Base-by-base conservation (phyloP, 2,329 filamentous ascomycete genomes). In the Aspergillus fructus region DNA sequence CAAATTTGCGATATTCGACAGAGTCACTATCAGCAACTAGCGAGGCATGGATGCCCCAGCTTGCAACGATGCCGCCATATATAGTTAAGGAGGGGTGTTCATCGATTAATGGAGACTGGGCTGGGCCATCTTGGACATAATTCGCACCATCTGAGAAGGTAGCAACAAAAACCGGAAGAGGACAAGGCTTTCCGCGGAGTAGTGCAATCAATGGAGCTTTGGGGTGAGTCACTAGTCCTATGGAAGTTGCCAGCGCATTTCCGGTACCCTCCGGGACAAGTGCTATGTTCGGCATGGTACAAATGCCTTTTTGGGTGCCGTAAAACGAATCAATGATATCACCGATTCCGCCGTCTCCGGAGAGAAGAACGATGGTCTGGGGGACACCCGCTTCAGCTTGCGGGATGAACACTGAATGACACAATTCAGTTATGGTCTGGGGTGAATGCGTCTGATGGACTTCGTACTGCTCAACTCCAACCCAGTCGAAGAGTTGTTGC, bases 1-100 rank as follows among this genome's bases (percentile, higher is more conserved):
- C 93, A 67, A 89, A 87, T 63, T 85, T 84, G 60, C 93, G 88
- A 74, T 93, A 93, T 62, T 86, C 88, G 0, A 84, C 79, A 0
- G 93, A 96, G 73, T 97, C 93, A 73, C 90, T 94, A 76, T 97
- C 92, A 65, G 90, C 92, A 21, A 97, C 91, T 3, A 97, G 82
- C 42, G 88, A 87, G 30, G 93, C 90, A 69, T 97, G 93, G 68
- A 97, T 86, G 19, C 90, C 93, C 83, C 96, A 96, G 72, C 89
- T 94, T 45, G 88, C 88, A 2, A 97, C 93, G 21, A 97, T 91
- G 23, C 89, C 89, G 24, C 91, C 93, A 66, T 89, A 83, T 2
- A 83, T 66, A 4, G 64, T 70, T 50, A 62, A 68, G 15, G 11
- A 17, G 21, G 73, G 66, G 33, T 73, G 65, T n/a, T 72, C 55